Conservation (phyloP, 805 yeast species). For the Schizosaccharomyces octosporus region DNA sequence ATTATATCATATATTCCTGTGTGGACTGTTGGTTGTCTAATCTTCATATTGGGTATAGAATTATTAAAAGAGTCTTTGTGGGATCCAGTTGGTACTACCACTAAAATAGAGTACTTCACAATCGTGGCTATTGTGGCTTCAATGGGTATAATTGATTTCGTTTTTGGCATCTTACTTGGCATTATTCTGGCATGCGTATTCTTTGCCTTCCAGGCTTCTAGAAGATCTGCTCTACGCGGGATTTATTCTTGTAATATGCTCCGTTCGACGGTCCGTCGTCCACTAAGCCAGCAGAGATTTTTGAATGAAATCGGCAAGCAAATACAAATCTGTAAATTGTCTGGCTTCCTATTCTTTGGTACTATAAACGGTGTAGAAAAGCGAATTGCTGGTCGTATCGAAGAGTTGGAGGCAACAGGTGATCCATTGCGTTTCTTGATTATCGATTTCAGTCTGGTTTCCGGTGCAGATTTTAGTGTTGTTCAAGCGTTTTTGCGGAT, state of each 20-base stretch:
- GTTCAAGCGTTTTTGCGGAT: constrained; percentile 86
- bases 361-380: constrained; percentile 80
- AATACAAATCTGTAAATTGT: constrained; percentile 62
- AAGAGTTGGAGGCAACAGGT: constrained; percentile 21
- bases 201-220: constrained; percentile 82
- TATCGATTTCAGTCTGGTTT: constrained; percentile 63
- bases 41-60: constrained; percentile 77
- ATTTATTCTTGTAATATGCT: constrained; percentile 72
- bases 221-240: constrained; percentile 57
- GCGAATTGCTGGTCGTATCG: constrained; percentile 40
- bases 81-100: constrained; percentile 61
- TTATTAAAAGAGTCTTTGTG: constrained; percentile 60
- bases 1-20: constrained; percentile 88
- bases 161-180: constrained; percentile 74
- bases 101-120: constrained; percentile 59
- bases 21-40: constrained; percentile 83
- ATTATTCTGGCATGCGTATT: constrained; percentile 75
- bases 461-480: constrained; percentile 69
- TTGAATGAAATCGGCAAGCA: constrained; percentile 70
- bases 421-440: constrained; percentile 57
- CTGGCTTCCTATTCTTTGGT: constrained; percentile 82
- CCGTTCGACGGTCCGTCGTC: constrained; percentile 75
- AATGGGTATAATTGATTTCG: constrained; percentile 92
- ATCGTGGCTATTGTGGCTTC: constrained; percentile 66
- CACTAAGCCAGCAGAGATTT: constrained; percentile 68